phyloP scores from a whole-genome alignment of 441 rosid genomes.

The Flueggea neowawraea region DNA sequence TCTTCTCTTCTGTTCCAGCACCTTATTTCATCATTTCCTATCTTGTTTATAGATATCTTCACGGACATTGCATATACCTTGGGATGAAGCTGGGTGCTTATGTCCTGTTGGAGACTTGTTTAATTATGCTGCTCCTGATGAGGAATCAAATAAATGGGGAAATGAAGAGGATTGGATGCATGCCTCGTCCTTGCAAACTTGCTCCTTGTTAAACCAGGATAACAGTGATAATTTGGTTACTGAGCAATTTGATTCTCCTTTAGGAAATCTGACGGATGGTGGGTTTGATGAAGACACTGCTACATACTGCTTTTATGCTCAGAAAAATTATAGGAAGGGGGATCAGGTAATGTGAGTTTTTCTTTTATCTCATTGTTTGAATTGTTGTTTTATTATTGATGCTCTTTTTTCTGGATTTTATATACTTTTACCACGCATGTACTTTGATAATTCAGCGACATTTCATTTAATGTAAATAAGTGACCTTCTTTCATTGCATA shows the following conservation, averaged over 20 bases:
- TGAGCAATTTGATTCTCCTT: conserved; percentile 23
- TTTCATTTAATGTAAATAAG: no score
- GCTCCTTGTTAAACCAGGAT: conserved; percentile 18
- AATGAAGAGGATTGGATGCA: no score
- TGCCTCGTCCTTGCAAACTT: conserved; percentile 10
- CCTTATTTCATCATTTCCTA: no score
- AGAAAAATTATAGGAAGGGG: conserved; percentile 56
- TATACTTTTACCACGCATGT: no score
- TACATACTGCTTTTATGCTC: conserved; percentile 85
- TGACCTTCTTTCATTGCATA: no score
- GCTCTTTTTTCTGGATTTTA: neutral
- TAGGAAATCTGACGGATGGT: conserved; percentile 72
- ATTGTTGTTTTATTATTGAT: neutral
- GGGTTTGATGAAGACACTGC: conserved; percentile 55
- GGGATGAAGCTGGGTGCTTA: conserved; percentile 92
- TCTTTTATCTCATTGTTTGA: conserved; percentile 5
- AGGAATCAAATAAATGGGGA: conserved; percentile 23
- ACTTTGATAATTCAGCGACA: no score
- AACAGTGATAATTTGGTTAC: conserved; percentile 12
- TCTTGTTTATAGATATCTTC: conserved; percentile 60
- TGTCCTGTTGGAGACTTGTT: conserved; percentile 96
- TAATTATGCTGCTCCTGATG: conserved; percentile 83
- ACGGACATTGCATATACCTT: conserved; percentile 77
- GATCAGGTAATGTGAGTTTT: conserved; percentile 54
- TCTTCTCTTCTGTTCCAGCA: no score